Percentiles rank a stretch among this genome's conserved stretches.
These are phyloP conservation scores for Pestalotiopsis sp. DNA, from an alignment of 2,329 filamentous ascomycete genomes.

Conservation along the genomic window DNA sequence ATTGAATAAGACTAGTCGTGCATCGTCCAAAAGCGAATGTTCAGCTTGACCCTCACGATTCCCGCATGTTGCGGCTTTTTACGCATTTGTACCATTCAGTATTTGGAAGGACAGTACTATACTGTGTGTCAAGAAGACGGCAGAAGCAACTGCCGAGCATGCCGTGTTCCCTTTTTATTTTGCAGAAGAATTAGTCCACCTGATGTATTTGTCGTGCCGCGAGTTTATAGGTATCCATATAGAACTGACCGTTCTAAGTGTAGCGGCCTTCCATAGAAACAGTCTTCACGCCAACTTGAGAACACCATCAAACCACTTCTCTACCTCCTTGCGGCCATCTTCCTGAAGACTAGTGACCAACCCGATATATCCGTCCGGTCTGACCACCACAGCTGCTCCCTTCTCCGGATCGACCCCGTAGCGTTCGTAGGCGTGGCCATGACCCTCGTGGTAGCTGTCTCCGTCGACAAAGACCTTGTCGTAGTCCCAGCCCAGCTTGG, in stretches of 20 bases:
- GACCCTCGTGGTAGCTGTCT: slow-evolving; percentile 53
- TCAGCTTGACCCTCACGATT: neutral
- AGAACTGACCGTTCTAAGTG: neutral
- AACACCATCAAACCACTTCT: slow-evolving; percentile 24
- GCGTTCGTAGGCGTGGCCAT: slow-evolving; percentile 53
- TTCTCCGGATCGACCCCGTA: slow-evolving; percentile 59
- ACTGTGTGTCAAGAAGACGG: no score
- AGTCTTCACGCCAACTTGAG: slow-evolving; percentile 8
- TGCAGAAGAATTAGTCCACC: no score
- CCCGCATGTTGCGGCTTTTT: neutral
- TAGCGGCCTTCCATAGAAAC: neutral
- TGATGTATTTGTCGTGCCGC: neutral
- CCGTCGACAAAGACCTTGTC: slow-evolving; percentile 59
- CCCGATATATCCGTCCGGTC: slow-evolving; percentile 71
- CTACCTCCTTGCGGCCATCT: slow-evolving; percentile 22
- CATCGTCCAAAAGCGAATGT: neutral
- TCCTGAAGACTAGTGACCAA: slow-evolving; percentile 38
- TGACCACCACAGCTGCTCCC: slow-evolving; percentile 61
- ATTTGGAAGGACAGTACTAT: no score
- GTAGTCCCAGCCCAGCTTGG: slow-evolving; percentile 56
- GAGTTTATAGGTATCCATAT: no score
- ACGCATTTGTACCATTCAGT: neutral
- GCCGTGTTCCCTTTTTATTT: no score
- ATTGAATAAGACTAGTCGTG: neutral
- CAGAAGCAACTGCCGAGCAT: no score